These are phyloP conservation scores for Cladosporium phlei DNA, from an alignment of 2,329 filamentous ascomycete genomes.

Conservation along the genomic window DNA sequence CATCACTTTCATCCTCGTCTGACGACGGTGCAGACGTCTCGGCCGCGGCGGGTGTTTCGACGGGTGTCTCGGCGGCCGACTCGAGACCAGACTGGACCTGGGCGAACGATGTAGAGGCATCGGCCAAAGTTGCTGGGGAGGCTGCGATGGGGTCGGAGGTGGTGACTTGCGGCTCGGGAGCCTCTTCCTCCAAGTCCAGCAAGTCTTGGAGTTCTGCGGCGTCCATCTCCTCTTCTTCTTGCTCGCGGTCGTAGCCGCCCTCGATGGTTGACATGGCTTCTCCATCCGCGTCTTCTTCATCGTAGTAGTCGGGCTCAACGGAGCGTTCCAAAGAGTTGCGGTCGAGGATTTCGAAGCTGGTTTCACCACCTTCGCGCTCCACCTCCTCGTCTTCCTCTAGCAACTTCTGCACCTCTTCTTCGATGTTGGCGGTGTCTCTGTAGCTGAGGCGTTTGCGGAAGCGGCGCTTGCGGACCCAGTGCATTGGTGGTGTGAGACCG, in stretches of 20 bases:
- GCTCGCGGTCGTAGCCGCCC: slow-evolving; percentile 40
- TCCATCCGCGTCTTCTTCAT: slow-evolving; percentile 29
- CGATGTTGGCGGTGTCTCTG: slow-evolving; percentile 79
- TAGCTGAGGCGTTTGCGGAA: slow-evolving; percentile 80
- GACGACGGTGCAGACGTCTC: slow-evolving; percentile 20
- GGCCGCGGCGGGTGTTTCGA: slow-evolving; percentile 24
- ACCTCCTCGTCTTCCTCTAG: slow-evolving; percentile 60
- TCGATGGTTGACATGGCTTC: slow-evolving; percentile 28
- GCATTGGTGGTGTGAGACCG: slow-evolving; percentile 82
- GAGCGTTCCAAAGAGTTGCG: slow-evolving; percentile 42
- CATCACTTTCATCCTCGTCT: slow-evolving; percentile 38
- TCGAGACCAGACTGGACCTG: slow-evolving; percentile 20
- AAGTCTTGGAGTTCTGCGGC: slow-evolving; percentile 31
- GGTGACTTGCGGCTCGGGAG: slow-evolving; percentile 13
- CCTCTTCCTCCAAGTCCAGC: slow-evolving; percentile 34
- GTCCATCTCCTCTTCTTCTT: slow-evolving; percentile 35
- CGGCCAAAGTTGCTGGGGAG: slow-evolving; percentile 25
- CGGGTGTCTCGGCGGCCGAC: slow-evolving; percentile 21
- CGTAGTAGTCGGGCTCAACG: slow-evolving; percentile 32
- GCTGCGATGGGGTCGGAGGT: slow-evolving; percentile 24
- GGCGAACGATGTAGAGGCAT: slow-evolving; percentile 24
- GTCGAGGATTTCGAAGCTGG: slow-evolving; percentile 28
- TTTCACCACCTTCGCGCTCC: slow-evolving; percentile 51
- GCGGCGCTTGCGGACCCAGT: slow-evolving; percentile 73
- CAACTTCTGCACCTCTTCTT: slow-evolving; percentile 70